A percentile compares a stretch with the other conserved stretches of the same genome.
Conservation (phyloP, 225 moss, liverwort and hornwort genomes). For the Asterella californica region DNA sequence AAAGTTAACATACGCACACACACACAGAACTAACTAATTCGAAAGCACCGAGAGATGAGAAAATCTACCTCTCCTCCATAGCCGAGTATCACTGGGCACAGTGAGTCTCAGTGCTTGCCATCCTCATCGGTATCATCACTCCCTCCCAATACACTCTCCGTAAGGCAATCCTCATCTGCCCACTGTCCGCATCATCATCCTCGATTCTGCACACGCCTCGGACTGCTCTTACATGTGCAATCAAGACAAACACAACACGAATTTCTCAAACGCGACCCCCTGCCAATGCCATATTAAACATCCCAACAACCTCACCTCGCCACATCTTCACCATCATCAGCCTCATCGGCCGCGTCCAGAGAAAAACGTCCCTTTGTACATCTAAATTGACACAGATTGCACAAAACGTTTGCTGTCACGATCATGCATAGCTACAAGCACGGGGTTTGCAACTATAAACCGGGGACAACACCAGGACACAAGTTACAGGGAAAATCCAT, state of each 20-base stretch:
- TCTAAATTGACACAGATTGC: neutral
- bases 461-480: no score
- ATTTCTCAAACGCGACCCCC: neutral
- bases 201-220: no score
- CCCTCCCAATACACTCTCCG: neutral
- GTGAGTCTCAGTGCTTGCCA: constrained; percentile 15
- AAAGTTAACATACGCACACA: no score
- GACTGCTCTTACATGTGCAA: neutral
- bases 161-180: neutral
- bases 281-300: neutral
- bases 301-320: neutral
- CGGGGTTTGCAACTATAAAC: no score
- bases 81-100: constrained; percentile 16
- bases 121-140: neutral
- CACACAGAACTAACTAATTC: neutral
- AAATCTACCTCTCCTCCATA: constrained; percentile 39
- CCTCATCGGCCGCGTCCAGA: neutral
- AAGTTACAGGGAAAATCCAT: no score
- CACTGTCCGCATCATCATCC: neutral
- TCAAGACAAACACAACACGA: neutral
- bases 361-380: neutral
- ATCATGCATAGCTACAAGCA: no score
- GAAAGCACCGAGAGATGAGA: neutral
- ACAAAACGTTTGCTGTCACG: no score
- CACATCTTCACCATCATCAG: neutral